Conservation (phyloP, 768 basidiomycete genomes). For the Mycena amicta region DNA sequence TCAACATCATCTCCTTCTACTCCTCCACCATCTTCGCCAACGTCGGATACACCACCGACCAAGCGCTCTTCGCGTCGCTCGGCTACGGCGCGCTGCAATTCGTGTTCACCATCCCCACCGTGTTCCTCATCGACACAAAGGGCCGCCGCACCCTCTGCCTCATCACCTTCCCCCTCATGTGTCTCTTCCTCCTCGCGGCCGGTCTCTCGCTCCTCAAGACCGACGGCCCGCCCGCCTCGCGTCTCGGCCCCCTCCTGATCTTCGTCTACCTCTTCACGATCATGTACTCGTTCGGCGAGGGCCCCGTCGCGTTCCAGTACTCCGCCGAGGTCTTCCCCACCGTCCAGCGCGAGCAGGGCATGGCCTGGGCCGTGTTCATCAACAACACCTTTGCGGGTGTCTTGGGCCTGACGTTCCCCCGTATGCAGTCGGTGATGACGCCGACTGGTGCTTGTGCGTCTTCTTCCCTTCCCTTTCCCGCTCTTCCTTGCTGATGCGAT, state of each 20-base stretch:
- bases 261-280: conserved; percentile 28
- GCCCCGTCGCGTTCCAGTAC: conserved; percentile 46
- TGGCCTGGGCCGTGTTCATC: conserved; percentile 31
- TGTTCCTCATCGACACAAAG: conserved; percentile 24
- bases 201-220: conserved; percentile 38
- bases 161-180: conserved; percentile 48
- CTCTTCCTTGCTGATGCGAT: conserved; percentile 37
- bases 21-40: conserved; percentile 39
- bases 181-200: conserved; percentile 39
- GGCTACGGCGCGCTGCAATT: conserved; percentile 34
- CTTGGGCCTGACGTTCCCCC: conserved; percentile 28
- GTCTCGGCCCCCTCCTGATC: conserved; percentile 18
- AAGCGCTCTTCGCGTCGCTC: conserved; percentile 30
- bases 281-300: conserved; percentile 18
- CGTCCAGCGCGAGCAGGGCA: conserved; percentile 27
- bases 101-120: conserved; percentile 22
- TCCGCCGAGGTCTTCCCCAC: conserved; percentile 41
- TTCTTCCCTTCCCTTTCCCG: background rate
- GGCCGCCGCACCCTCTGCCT: conserved; percentile 27
- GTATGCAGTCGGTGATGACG: conserved; percentile 30
- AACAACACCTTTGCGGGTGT: conserved; percentile 27
- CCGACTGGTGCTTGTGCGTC: conserved; percentile 8
- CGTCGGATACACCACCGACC: conserved; percentile 30
- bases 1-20: conserved; percentile 42
- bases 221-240: conserved; percentile 5